phyloP scores from a whole-genome alignment of 768 basidiomycete genomes.

The Cytidiella melzeri region DNA sequence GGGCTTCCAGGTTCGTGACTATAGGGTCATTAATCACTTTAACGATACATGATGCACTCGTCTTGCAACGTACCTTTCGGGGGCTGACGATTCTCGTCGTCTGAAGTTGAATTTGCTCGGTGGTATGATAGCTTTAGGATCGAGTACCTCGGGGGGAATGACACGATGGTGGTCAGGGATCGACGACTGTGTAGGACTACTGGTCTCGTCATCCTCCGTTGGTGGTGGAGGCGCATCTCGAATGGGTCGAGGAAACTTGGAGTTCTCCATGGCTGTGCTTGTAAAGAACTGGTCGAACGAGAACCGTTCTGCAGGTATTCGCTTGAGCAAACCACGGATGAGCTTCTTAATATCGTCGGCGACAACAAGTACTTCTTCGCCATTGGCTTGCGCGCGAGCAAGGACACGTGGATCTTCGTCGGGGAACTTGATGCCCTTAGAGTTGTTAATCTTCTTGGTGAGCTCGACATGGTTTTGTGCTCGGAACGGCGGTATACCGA shows the following conservation, averaged over 20 bases:
- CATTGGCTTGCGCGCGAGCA: conserved; percentile 38
- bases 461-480: conserved; percentile 96
- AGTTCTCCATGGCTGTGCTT: conserved; percentile 69
- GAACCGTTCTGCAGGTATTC: conserved; percentile 77
- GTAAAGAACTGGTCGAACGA: conserved; percentile 91
- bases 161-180: conserved; percentile 70
- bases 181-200: conserved; percentile 31
- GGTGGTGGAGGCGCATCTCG: conserved; percentile 27
- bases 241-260: conserved; percentile 62
- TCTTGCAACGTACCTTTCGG: conserved; percentile 9
- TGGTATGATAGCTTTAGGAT: conserved; percentile 75
- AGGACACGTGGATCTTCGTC: conserved; percentile 68
- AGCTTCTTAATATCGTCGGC: conserved; percentile 83
- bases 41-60: too few species aligned
- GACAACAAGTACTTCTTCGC: conserved; percentile 52
- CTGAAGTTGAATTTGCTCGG: conserved; percentile 75
- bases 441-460: conserved; percentile 84
- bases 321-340: conserved; percentile 77
- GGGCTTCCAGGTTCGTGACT: background rate
- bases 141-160: conserved; percentile 76
- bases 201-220: conserved; percentile 16
- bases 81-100: conserved; percentile 25
- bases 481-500: conserved; percentile 90
- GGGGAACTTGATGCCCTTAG: conserved; percentile 91
- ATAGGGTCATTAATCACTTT: background rate